Percentiles rank a stretch among this genome's conserved stretches.
These are phyloP conservation scores for Pyrus hybrid DNA, from an alignment of 331 rosid species.

Conservation along the genomic window DNA sequence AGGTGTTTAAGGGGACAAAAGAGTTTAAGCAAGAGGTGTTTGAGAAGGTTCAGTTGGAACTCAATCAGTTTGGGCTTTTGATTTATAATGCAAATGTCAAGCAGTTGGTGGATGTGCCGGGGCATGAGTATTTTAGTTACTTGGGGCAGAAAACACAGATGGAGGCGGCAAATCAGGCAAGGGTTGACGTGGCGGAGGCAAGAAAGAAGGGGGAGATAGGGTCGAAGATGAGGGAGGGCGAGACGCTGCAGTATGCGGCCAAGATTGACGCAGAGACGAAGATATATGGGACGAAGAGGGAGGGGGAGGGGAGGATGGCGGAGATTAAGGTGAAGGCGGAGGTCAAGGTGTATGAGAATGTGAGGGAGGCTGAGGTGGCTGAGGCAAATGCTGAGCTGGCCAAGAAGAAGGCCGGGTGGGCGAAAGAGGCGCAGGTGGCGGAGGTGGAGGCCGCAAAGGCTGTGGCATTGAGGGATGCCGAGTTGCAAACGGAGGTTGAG, in stretches of 20 bases:
- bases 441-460: slow-evolving; percentile 44
- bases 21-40: too few relatives aligned
- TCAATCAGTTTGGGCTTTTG: slow-evolving; percentile 54
- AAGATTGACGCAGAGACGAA: slow-evolving; percentile 51
- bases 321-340: slow-evolving; percentile 34
- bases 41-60: too few relatives aligned
- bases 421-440: slow-evolving; percentile 38
- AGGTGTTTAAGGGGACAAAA: slow-evolving; percentile 49
- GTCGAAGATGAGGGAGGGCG: slow-evolving; percentile 34
- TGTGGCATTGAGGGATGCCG: slow-evolving; percentile 41
- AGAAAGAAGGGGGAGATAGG: slow-evolving; percentile 56
- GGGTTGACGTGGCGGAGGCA: slow-evolving; percentile 53
- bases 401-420: slow-evolving; percentile 40
- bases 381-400: slow-evolving; percentile 53
- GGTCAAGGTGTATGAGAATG: slow-evolving; percentile 51
- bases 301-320: slow-evolving; percentile 47
- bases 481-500: slow-evolving; percentile 56
- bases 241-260: slow-evolving; percentile 47
- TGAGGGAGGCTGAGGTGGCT: too few relatives aligned
- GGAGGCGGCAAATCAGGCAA: slow-evolving; percentile 62
- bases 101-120: slow-evolving; percentile 46
- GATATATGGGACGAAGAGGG: slow-evolving; percentile 34
- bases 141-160: slow-evolving; percentile 61
- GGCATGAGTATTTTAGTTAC: slow-evolving; percentile 57
- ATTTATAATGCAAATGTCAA: slow-evolving; percentile 67